These are phyloP conservation scores for Saccharomycopsis javanensis DNA, from an alignment of 805 yeast genomes.

Conservation along the genomic window DNA sequence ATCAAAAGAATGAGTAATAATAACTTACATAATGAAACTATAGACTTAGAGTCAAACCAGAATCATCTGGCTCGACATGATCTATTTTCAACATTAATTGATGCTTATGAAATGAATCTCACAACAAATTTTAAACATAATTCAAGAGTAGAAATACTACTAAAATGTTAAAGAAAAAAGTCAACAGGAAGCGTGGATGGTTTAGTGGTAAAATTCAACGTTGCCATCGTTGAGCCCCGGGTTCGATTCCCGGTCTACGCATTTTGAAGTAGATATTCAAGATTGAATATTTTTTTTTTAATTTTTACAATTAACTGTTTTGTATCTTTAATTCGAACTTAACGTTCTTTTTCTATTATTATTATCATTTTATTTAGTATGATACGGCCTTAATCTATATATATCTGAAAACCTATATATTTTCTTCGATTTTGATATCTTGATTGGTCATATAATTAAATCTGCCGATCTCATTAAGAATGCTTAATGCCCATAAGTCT, in stretches of 20 bases:
- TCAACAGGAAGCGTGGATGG: slow-evolving; percentile 35
- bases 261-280: no score
- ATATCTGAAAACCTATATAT: neutral
- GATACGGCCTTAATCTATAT: neutral
- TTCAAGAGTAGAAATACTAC: no score
- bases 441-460: neutral
- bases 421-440: neutral
- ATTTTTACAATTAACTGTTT: neutral
- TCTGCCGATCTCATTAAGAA: slow-evolving; percentile 16
- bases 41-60: no score
- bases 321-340: neutral
- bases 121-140: no score
- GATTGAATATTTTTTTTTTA: no score
- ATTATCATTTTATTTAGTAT: neutral
- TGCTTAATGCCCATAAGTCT: slow-evolving; percentile 61
- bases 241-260: slow-evolving; percentile 53
- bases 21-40: no score
- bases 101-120: no score
- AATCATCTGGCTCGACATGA: no score
- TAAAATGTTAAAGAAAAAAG: neutral
- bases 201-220: slow-evolving; percentile 49
- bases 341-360: neutral
- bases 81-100: no score
- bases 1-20: no score
- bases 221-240: slow-evolving; percentile 53